Conservation (phyloP, 1,284 basidiomycete genomes). For the Gomphus bonarii region DNA sequence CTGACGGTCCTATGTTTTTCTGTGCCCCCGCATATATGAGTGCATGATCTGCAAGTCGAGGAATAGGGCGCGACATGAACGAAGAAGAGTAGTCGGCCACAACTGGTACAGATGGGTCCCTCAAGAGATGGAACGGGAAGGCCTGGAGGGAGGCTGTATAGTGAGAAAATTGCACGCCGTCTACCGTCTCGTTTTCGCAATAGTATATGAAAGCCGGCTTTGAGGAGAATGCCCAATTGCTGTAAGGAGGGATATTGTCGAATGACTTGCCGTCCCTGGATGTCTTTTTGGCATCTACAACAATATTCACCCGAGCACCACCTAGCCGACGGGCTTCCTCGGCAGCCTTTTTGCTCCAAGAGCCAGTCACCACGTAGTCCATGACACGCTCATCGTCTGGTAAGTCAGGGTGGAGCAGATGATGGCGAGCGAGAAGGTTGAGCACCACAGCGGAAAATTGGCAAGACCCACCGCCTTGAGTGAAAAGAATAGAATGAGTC, state of each 20-base stretch:
- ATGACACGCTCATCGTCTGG: slow-evolving; percentile 44
- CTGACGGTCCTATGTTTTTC: slow-evolving; percentile 96
- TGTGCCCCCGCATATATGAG: slow-evolving; percentile 98
- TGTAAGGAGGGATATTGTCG: slow-evolving; percentile 70
- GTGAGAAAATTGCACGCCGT: slow-evolving; percentile 84
- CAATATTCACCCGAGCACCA: slow-evolving; percentile 50
- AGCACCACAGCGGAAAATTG: slow-evolving; percentile 87
- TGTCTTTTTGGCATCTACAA: slow-evolving; percentile 52
- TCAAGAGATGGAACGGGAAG: slow-evolving; percentile 80
- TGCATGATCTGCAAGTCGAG: slow-evolving; percentile 78
- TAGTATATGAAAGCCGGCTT: slow-evolving; percentile 91
- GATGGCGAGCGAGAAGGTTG: slow-evolving; percentile 78
- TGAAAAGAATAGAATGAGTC: slow-evolving; percentile 82
- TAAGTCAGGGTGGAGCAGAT: slow-evolving; percentile 52
- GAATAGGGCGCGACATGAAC: slow-evolving; percentile 94
- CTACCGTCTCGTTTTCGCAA: slow-evolving; percentile 99
- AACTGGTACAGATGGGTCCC: slow-evolving; percentile 55
- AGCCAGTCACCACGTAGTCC: slow-evolving; percentile 88
- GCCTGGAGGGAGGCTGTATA: slow-evolving; percentile 41
- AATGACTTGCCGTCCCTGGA: slow-evolving; percentile 62
- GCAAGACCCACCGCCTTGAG: slow-evolving; percentile 83
- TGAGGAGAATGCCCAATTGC: slow-evolving; percentile 67
- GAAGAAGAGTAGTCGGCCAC: slow-evolving; percentile 96
- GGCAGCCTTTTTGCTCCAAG: slow-evolving; percentile 82
- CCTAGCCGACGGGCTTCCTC: slow-evolving; percentile 71